phyloP scores from a whole-genome alignment of 1,284 basidiomycete genomes.

The Pholiota adiposa region DNA sequence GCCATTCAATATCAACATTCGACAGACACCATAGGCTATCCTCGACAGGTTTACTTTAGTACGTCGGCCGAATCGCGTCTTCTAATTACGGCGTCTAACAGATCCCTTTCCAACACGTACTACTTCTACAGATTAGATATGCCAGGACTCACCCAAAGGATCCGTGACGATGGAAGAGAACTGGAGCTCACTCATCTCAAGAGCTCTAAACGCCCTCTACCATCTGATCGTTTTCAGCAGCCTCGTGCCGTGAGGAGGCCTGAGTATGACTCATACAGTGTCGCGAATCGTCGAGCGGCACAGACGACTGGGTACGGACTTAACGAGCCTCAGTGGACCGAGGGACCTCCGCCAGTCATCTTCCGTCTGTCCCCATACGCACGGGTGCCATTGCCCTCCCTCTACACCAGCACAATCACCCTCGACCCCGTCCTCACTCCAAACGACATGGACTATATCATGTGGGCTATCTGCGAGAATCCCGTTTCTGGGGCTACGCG shows the following conservation, averaged over 20 bases:
- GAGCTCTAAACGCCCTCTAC: not conserved
- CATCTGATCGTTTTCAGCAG: not conserved
- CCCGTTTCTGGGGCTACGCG: constrained; percentile 6
- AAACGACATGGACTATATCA: not conserved
- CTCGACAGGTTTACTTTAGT: not conserved
- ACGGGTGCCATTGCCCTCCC: constrained; percentile 20
- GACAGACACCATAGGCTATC: no score
- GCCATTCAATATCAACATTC: no score
- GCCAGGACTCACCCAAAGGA: not conserved
- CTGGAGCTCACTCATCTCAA: not conserved
- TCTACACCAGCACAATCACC: not conserved
- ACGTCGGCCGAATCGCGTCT: not conserved
- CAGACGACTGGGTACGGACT: constrained; percentile 23
- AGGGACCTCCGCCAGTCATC: constrained; percentile 20
- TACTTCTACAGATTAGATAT: not conserved
- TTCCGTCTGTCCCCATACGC: constrained; percentile 22
- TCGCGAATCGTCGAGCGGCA: constrained; percentile 9
- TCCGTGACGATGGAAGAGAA: not conserved
- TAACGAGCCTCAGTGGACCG: constrained; percentile 25
- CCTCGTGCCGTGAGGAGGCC: not conserved
- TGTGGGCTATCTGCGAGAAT: constrained; percentile 12
- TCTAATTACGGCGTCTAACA: constrained; percentile 1
- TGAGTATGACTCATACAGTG: constrained; percentile 13
- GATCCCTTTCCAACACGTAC: not conserved
- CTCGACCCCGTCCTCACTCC: constrained; percentile 19